phyloP scores from a whole-genome alignment of 768 basidiomycete genomes.

The Botryobasidium botryosum region DNA sequence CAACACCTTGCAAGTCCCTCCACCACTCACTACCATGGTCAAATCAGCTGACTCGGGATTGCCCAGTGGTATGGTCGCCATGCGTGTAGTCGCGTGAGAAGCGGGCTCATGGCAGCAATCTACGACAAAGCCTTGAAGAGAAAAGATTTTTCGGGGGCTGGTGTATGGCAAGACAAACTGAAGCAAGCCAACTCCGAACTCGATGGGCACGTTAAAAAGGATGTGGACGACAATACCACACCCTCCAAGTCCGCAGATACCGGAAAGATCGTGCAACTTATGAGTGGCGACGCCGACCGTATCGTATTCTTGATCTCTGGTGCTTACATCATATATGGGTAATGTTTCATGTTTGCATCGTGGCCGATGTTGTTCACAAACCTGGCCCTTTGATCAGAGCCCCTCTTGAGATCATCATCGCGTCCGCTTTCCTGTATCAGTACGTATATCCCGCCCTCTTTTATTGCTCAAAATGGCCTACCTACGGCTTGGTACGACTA shows the following conservation, averaged over 20 bases:
- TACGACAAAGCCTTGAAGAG: constrained; percentile 78
- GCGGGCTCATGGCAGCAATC: constrained; percentile 68
- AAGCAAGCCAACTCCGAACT: neutral
- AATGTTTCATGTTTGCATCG: no score
- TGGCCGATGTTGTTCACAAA: no score
- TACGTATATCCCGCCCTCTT: constrained; percentile 21
- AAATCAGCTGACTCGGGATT: no score
- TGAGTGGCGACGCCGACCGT: constrained; percentile 35
- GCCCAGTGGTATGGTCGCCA: constrained; percentile 74
- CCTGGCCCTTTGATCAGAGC: no score
- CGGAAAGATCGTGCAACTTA: constrained; percentile 81
- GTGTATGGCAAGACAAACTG: constrained; percentile 15
- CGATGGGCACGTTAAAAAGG: constrained; percentile 9
- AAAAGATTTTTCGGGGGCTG: constrained; percentile 68
- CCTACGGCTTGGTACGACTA: no score
- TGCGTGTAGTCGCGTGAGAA: constrained; percentile 52
- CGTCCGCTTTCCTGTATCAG: constrained; percentile 61
- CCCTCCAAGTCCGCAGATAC: constrained; percentile 55
- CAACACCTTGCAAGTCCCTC: no score
- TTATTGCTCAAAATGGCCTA: neutral
- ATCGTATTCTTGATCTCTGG: constrained; percentile 37
- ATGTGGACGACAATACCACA: constrained; percentile 8
- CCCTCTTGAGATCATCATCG: constrained; percentile 65
- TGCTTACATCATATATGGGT: constrained; percentile 45
- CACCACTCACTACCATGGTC: no score